phyloP scores from a whole-genome alignment of 2,329 filamentous ascomycete species.

The Colletotrichum tanaceti region DNA sequence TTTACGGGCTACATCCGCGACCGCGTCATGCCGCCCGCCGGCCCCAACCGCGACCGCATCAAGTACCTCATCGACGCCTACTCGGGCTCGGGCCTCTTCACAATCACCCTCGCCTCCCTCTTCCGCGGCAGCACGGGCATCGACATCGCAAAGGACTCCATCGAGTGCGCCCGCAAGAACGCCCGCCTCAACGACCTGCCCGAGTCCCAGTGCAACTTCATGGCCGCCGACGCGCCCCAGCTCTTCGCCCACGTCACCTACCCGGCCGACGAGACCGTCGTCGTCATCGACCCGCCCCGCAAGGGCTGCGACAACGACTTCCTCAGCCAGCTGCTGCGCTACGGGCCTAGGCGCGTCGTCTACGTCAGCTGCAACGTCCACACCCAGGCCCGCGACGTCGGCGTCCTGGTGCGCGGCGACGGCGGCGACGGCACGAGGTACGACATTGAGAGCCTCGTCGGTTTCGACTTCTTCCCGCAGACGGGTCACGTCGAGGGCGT shows the following conservation, averaged over 20 bases:
- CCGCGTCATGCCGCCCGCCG: conserved; percentile 71
- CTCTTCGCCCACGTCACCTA: conserved; percentile 83
- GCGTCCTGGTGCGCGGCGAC: conserved; percentile 81
- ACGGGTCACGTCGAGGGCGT: conserved; percentile 78
- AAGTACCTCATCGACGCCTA: conserved; percentile 97
- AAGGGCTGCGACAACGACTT: conserved; percentile 94
- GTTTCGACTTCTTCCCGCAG: conserved; percentile 98
- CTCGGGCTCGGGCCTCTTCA: conserved; percentile 97
- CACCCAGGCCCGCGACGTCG: conserved; percentile 94
- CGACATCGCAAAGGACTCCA: conserved; percentile 85
- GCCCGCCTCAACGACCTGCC: conserved; percentile 79
- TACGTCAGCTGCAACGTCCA: conserved; percentile 99
- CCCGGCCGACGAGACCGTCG: conserved; percentile 82
- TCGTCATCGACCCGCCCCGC: conserved; percentile 96
- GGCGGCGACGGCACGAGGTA: conserved; percentile 63
- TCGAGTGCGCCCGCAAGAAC: conserved; percentile 82
- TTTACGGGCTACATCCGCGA: conserved; percentile 91
- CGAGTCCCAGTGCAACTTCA: conserved; percentile 78
- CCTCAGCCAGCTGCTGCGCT: conserved; percentile 81
- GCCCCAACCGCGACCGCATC: conserved; percentile 59
- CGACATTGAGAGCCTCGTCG: conserved; percentile 88
- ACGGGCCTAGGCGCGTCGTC: conserved; percentile 81
- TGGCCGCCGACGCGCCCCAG: conserved; percentile 86
- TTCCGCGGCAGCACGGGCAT: conserved; percentile 90
- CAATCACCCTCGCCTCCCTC: conserved; percentile 86